Percentiles rank a stretch among this genome's conserved stretches.
Conservation (phyloP, 495 filamentous ascomycete genomes). For the Xylaria palmicola region DNA sequence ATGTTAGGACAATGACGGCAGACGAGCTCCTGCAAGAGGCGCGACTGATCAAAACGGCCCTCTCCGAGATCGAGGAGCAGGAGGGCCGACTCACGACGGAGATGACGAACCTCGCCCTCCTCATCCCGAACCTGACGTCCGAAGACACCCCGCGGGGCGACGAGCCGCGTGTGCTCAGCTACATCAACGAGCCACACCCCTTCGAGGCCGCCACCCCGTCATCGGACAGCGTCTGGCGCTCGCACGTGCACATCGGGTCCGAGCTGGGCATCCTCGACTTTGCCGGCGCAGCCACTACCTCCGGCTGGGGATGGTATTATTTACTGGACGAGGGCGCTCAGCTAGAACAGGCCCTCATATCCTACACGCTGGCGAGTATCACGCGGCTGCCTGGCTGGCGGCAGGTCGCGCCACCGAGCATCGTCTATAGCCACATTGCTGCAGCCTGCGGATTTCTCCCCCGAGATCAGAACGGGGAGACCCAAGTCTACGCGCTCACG, state of each 20-base stretch:
- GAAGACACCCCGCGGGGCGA: constrained; percentile 69
- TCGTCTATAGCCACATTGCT: constrained; percentile 90
- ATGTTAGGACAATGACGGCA: constrained; percentile 33
- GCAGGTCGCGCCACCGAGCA: constrained; percentile 76
- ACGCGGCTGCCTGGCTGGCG: constrained; percentile 63
- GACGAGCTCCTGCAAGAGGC: constrained; percentile 63
- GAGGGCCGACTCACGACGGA: constrained; percentile 61
- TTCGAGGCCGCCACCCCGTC: constrained; percentile 45
- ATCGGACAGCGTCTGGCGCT: constrained; percentile 55
- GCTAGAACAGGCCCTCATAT: constrained; percentile 89
- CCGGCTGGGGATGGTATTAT: constrained; percentile 97
- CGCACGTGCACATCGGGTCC: constrained; percentile 81
- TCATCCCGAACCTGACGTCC: constrained; percentile 85
- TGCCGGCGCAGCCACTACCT: constrained; percentile 67
- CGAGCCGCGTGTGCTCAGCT: constrained; percentile 53
- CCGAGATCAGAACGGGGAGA: constrained; percentile 84
- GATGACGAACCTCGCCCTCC: constrained; percentile 71
- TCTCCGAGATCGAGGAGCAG: constrained; percentile 57
- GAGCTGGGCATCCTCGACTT: constrained; percentile 85
- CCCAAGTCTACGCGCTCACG: constrained; percentile 79
- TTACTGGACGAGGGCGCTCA: constrained; percentile 84
- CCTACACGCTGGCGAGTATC: constrained; percentile 73
- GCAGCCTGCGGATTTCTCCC: constrained; percentile 91
- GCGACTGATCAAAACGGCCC: constrained; percentile 62
- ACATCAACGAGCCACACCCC: constrained; percentile 71